Base-by-base conservation (phyloP, 164 flowering plant genomes). In the Vitis rupestris region DNA sequence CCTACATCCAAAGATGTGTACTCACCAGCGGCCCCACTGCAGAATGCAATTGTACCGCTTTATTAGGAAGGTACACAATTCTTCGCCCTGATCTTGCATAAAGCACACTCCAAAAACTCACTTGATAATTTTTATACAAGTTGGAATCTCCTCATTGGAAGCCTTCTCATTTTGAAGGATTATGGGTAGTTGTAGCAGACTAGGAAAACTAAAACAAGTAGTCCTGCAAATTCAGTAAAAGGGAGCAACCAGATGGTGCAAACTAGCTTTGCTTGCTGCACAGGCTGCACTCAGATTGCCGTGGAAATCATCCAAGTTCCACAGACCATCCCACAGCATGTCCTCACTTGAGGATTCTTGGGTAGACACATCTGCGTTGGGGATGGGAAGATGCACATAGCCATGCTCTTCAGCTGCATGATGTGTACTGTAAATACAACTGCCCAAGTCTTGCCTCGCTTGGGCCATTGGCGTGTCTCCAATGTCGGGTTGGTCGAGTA, bases 241-340 rank as follows among this genome's bases (percentile, higher is more conserved):
- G 57, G 76, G 80, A 19, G 64, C 47, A 5, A 74, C 72, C 23
- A 74, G n/a, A 67, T 67, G 66, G 9, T 70, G 77, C 59, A 73
- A 30, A 60, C 44, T 60, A 50, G 75, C 79, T 75, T 75, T 83
- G 74, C 63, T 69, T 48, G 82, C 51, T 11, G 75, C 71, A 69
- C 71, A 63, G 4, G 72, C 51, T 65, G 60, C 60, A 29, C 58
- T 59, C 11, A 67, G 23, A 68, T 47, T 69, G 47, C 71, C 83
- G 65, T 78, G 75, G 19, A 68, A 14, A 64, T 90, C 90, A 68
- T 83, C 89, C 77, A 86, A 71, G 74, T 83, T 85, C 93, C 92
- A 90, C 63, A 90, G 50, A 2, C 84, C 86, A 69, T 82, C 86
- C 91, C 92, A 88, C 3, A 82, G 47, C n/a, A 76, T 67, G 8